Evolutionary conservation across 352 stramenopile genomes (phyloP), one percentile per base, ranked within the genome.

Genomic region (Globisporangium acanthophoron): DNA sequence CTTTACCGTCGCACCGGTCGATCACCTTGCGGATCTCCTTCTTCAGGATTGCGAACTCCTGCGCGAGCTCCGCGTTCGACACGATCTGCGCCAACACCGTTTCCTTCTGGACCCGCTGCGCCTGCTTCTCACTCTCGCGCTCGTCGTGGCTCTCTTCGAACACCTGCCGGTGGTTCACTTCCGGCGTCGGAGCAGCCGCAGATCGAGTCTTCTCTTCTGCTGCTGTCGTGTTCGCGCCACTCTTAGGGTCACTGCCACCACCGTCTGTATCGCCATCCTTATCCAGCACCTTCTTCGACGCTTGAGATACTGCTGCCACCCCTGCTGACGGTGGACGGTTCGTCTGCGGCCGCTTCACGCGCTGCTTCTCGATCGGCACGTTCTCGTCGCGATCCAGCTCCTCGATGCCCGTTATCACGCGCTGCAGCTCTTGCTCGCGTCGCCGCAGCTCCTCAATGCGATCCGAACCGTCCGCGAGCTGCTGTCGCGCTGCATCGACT

Each of bases 21-120:
- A 94, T 66, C 27, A 92, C 80, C 57, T 92, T 91, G 57, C 61
- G 62, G 13, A 92, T 70, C 55, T 91, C 82, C 33, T 89, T 84
- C 54, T 88, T 87, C 40, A 94, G 58, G 6, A 83, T 54, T 29
- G 62, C 73, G 54, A 90, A 82, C 54, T 85, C 80, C 4, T 73
- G 55, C 1, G 68, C 70, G 12, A 84, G 63, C 29, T 78, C 60
- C 3, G 66, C 39, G 60, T 90, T 53, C 21, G 64, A 62, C 35
- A 90, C 35, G 43, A 90, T 80, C 31, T 52, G 54, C 40, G 58
- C 62, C 5, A 91, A 56, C 20, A 85, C 75, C 5, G 76, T 58
- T 57, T 88, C 74, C 54, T 85, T 88, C 27, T 67, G 53, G 24
- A 66, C 56, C 13, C 75, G 75, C 35, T 64, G 40, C 18, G 37